phyloP scores from a whole-genome alignment of 1,284 basidiomycete species.

The Cystobasidium slooffiae region DNA sequence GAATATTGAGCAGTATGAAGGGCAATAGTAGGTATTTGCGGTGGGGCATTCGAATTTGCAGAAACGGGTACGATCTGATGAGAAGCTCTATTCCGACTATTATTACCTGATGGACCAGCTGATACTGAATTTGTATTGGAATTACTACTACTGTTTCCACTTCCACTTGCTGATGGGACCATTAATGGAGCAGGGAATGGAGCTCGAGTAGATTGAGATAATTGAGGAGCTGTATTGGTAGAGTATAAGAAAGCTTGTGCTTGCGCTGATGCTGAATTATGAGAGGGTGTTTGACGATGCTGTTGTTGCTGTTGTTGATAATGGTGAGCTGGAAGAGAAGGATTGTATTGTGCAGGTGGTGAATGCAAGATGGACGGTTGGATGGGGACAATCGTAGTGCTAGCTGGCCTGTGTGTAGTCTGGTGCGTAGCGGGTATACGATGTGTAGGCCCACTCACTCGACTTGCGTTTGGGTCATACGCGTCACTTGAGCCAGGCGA shows the following conservation, averaged over 20 bases:
- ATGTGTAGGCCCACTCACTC: slow-evolving; percentile 30
- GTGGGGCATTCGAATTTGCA: not conserved
- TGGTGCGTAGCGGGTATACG: slow-evolving; percentile 39
- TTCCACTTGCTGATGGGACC: not conserved
- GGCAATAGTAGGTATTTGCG: slow-evolving; percentile 33
- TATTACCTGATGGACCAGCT: slow-evolving; percentile 1
- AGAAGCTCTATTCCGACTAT: slow-evolving; percentile 35
- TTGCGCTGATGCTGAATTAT: not conserved
- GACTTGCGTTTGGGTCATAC: not conserved
- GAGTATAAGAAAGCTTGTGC: slow-evolving; percentile 7
- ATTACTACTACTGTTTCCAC: not conserved
- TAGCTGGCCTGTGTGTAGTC: slow-evolving; percentile 34
- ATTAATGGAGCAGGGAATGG: slow-evolving; percentile 7
- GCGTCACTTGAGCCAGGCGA: not conserved
- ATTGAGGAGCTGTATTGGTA: slow-evolving; percentile 11
- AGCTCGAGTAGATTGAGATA: slow-evolving; percentile 25
- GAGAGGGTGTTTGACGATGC: slow-evolving; percentile 21
- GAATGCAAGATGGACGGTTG: not conserved
- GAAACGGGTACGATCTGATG: slow-evolving; percentile 41
- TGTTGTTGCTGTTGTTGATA: slow-evolving; percentile 25
- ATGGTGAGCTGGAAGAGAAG: not conserved
- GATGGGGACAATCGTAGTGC: slow-evolving; percentile 31
- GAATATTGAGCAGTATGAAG: slow-evolving; percentile 42
- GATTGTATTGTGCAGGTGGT: not conserved
- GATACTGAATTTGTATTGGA: not conserved